phyloP scores from a whole-genome alignment of 2,329 filamentous ascomycete genomes.

The Alternaria arbusti region DNA sequence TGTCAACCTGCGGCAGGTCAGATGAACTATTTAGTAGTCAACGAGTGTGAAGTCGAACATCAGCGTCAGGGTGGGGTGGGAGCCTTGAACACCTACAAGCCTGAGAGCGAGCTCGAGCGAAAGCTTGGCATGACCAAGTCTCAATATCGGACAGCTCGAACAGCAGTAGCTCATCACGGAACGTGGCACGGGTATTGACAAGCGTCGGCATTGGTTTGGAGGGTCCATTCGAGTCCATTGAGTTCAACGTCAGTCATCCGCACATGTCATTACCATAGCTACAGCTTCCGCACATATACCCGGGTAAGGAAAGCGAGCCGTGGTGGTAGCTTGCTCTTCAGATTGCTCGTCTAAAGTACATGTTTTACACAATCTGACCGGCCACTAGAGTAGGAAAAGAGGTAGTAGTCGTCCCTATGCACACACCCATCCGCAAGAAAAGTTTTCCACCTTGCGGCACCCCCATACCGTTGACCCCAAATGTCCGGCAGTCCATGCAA shows the following conservation, averaged over 20 bases:
- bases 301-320: slow-evolving; percentile 37
- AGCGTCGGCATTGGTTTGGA: slow-evolving; percentile 25
- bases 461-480: slow-evolving; percentile 43
- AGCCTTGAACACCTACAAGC: background rate
- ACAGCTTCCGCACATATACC: slow-evolving; percentile 29
- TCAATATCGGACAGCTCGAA: slow-evolving; percentile 24
- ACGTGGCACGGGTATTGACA: slow-evolving; percentile 16
- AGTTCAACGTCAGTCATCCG: slow-evolving; percentile 26
- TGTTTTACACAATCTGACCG: slow-evolving; percentile 53
- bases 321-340: slow-evolving; percentile 51
- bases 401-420: slow-evolving; percentile 49
- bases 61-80: slow-evolving; percentile 3
- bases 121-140: slow-evolving; percentile 43
- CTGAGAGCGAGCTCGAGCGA: slow-evolving; percentile 29
- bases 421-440: slow-evolving; percentile 48
- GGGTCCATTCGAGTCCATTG: slow-evolving; percentile 39
- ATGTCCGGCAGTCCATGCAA: slow-evolving; percentile 42
- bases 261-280: slow-evolving; percentile 34
- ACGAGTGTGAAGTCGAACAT: slow-evolving; percentile 1
- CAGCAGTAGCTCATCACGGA: slow-evolving; percentile 30
- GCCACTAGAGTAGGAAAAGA: slow-evolving; percentile 48
- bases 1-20: background rate
- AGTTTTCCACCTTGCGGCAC: slow-evolving; percentile 43
- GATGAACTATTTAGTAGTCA: background rate
- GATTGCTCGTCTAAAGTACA: slow-evolving; percentile 53